Evolutionary conservation across 495 filamentous ascomycete genomes (phyloP).

Genomic region (Xylaria longipes): DNA sequence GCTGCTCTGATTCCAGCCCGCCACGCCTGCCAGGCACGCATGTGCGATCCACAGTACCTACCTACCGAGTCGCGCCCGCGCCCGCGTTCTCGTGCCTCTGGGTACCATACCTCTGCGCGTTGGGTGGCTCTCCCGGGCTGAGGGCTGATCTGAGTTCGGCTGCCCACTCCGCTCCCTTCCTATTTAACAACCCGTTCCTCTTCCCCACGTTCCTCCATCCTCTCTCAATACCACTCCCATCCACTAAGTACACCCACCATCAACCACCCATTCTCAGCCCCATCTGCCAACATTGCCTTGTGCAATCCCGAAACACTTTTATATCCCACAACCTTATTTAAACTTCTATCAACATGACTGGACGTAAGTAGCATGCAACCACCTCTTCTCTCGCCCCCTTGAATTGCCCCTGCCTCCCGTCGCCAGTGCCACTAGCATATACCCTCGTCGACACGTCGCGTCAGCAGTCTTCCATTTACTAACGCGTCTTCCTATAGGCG

Average conservation of each 20-base stretch:
- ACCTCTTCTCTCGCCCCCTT: not conserved
- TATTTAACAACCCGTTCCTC: conserved; percentile 49
- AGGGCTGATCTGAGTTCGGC: conserved; percentile 54
- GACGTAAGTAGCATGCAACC: conserved; percentile 73
- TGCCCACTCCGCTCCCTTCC: conserved; percentile 39
- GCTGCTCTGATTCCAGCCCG: conserved; percentile 17
- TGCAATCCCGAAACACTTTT: conserved; percentile 37
- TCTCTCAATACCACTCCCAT: conserved; percentile 35
- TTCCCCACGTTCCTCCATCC: conserved; percentile 55
- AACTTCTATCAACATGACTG: conserved; percentile 76
- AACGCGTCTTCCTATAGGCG: conserved; percentile 61
- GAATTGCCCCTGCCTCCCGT: not conserved
- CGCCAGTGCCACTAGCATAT: not conserved
- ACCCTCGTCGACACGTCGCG: conserved; percentile 27
- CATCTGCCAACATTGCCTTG: conserved; percentile 45
- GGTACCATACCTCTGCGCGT: not conserved
- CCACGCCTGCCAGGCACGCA: conserved; percentile 6
- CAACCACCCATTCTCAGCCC: conserved; percentile 48
- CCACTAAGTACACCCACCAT: conserved; percentile 37
- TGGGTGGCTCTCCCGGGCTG: conserved; percentile 35
- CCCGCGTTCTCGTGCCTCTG: conserved; percentile 9
- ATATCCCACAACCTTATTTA: conserved; percentile 33
- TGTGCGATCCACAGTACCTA: conserved; percentile 9
- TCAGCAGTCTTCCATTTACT: conserved; percentile 36
- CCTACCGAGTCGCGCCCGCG: conserved; percentile 14